Percentiles rank a stretch among this genome's conserved stretches.
These are phyloP conservation scores for Hanseniaspora guilliermondii DNA, from an alignment of 805 yeast species.

Conservation along the genomic window DNA sequence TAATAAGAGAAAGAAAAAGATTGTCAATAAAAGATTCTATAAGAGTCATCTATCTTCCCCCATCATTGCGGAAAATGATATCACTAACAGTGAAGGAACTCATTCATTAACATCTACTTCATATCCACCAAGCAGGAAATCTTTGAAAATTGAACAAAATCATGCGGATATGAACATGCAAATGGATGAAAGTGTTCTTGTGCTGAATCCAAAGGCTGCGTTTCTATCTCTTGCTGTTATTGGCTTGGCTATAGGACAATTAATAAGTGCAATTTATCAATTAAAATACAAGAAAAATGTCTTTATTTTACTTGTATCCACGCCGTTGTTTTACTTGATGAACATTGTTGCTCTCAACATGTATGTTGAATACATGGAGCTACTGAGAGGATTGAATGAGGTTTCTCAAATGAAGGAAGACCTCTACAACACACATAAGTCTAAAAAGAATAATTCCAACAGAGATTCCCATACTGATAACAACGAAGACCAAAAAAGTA, in stretches of 20 bases:
- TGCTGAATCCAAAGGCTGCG: slow-evolving; percentile 6
- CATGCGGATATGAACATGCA: neutral
- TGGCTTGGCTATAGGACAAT: neutral
- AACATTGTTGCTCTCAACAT: neutral
- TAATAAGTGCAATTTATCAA: neutral
- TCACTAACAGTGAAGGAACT: neutral
- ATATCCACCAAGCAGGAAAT: neutral
- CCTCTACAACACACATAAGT: neutral
- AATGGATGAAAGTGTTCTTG: neutral
- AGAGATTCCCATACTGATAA: neutral
- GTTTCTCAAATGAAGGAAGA: slow-evolving; percentile 1
- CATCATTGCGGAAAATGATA: neutral
- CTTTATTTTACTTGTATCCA: neutral
- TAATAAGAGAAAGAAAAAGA: neutral
- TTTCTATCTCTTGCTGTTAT: neutral
- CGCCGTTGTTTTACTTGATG: neutral
- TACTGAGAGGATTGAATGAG: slow-evolving; percentile 1
- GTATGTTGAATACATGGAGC: neutral
- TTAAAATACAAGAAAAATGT: no score
- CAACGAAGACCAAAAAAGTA: neutral
- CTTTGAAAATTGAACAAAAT: neutral
- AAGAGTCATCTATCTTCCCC: neutral
- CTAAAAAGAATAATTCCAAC: neutral
- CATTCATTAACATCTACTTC: neutral
- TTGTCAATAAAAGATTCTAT: neutral